These are phyloP conservation scores for Ramaria rubella DNA, from an alignment of 768 basidiomycete genomes.

Conservation along the genomic window DNA sequence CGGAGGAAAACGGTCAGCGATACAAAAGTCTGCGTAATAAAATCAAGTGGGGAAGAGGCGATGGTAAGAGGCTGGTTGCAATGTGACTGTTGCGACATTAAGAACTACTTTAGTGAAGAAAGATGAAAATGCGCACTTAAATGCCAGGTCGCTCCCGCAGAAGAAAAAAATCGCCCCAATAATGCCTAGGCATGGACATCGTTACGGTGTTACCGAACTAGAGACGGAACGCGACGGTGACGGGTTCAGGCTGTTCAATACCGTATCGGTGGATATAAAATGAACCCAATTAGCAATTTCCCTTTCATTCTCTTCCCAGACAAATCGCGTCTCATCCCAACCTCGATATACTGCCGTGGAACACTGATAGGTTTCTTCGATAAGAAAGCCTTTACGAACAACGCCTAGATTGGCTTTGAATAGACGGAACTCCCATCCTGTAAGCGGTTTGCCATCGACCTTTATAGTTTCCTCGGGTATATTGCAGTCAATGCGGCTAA, in stretches of 20 bases:
- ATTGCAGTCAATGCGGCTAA: conserved; percentile 75
- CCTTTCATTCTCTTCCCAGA: conserved; percentile 62
- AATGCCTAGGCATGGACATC: background rate
- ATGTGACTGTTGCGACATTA: too few species aligned
- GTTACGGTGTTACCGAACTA: background rate
- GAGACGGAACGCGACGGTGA: background rate
- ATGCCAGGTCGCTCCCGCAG: too few species aligned
- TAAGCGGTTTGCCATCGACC: conserved; percentile 61
- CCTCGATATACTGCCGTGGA: conserved; percentile 73
- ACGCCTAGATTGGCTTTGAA: conserved; percentile 71
- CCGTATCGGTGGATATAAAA: conserved; percentile 76
- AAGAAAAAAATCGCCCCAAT: background rate
- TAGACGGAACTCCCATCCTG: conserved; percentile 83
- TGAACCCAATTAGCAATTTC: conserved; percentile 77
- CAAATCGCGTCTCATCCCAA: conserved; percentile 54
- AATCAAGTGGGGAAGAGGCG: too few species aligned
- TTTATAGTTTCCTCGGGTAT: conserved; percentile 53
- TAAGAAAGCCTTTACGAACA: conserved; percentile 45
- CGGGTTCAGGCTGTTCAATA: conserved; percentile 32
- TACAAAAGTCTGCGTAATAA: background rate
- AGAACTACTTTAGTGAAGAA: too few species aligned
- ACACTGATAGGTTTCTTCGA: conserved; percentile 69
- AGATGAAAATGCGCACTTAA: too few species aligned
- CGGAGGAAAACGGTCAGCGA: background rate
- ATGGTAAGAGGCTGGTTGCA: too few species aligned